Percentiles rank a stretch among this genome's conserved stretches.
Conservation (phyloP, 2,329 filamentous ascomycete species). For the Ophiostoma quercus region DNA sequence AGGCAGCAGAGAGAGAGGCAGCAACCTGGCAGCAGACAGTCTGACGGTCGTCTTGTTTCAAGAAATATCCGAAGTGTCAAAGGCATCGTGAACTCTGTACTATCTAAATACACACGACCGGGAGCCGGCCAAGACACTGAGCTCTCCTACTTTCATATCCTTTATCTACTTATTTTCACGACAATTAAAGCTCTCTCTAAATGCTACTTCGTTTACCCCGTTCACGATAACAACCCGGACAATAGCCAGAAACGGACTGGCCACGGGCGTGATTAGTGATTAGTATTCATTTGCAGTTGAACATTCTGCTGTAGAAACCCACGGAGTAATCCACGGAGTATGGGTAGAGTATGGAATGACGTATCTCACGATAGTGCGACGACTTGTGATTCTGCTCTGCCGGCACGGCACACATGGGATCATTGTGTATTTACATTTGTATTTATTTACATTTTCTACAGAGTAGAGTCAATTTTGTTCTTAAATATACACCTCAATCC, state of each 20-base stretch:
- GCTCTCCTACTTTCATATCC: background rate
- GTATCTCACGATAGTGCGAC: slow-evolving; percentile 1
- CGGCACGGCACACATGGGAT: background rate
- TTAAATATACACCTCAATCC: slow-evolving; percentile 1
- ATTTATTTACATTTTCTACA: background rate
- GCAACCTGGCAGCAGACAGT: too few species aligned
- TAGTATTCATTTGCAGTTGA: background rate
- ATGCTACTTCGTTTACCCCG: background rate
- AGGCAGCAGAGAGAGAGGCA: background rate
- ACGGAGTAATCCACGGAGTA: background rate
- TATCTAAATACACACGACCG: background rate
- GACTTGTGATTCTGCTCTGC: background rate
- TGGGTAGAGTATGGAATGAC: background rate
- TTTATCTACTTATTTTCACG: background rate
- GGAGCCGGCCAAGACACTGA: background rate
- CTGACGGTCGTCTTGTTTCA: background rate
- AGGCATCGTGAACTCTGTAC: background rate
- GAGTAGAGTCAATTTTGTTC: background rate
- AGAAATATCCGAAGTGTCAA: background rate
- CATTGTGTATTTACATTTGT: background rate
- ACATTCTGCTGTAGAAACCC: background rate
- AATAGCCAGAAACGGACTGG: slow-evolving; percentile 3
- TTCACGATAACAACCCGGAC: slow-evolving; percentile 6
- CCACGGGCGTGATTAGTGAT: background rate
- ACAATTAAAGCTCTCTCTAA: background rate